These are phyloP conservation scores for Hanseniaspora singularis DNA, from an alignment of 805 yeast species.

Conservation along the genomic window DNA sequence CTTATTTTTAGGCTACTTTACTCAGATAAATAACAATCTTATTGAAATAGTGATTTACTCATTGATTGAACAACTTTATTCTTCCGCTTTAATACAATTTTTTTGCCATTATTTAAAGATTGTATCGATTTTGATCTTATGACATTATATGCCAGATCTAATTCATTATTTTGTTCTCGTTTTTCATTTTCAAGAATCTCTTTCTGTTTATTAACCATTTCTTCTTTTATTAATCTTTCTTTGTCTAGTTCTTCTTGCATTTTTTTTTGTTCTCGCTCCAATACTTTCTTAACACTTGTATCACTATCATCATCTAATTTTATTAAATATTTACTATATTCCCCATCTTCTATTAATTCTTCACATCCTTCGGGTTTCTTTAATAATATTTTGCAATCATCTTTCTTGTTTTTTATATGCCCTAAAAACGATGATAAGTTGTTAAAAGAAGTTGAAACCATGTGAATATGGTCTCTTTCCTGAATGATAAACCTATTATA, in stretches of 20 bases:
- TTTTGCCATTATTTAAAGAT: no score
- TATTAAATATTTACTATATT: constrained; percentile 10
- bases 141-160: no score
- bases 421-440: constrained; percentile 57
- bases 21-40: no score
- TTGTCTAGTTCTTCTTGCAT: not conserved
- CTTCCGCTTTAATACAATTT: no score
- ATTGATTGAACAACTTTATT: no score
- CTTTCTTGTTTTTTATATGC: constrained; percentile 40
- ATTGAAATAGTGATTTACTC: no score
- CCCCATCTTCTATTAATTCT: constrained; percentile 8
- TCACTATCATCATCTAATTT: not conserved
- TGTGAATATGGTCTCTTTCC: constrained; percentile 74
- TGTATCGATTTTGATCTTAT: no score
- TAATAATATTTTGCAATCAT: constrained; percentile 41
- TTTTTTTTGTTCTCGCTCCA: not conserved
- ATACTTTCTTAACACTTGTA: not conserved
- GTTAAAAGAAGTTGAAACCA: constrained; percentile 78
- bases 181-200: constrained; percentile 16
- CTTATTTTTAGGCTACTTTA: no score
- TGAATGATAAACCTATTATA: constrained; percentile 74
- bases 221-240: no score
- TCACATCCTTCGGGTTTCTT: constrained; percentile 14
- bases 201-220: constrained; percentile 27
- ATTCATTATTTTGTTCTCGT: no score